phyloP scores from a whole-genome alignment of 1,284 basidiomycete species.

The Ustilago lituana region DNA sequence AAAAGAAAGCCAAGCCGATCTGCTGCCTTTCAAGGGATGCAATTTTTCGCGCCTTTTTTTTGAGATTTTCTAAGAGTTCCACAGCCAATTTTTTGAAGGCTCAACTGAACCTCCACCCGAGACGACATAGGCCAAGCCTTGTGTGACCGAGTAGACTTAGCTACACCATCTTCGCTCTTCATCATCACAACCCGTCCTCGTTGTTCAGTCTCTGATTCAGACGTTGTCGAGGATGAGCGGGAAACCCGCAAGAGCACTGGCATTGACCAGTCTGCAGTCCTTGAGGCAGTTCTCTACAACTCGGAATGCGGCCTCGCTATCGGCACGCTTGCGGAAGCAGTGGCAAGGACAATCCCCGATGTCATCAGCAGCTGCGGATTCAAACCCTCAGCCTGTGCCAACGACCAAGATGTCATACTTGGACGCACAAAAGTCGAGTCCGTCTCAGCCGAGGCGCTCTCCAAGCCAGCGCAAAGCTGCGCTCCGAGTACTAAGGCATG shows the following conservation, averaged over 20 bases:
- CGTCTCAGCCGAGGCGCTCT: neutral
- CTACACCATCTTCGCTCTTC: too few relatives aligned
- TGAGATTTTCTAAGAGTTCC: neutral
- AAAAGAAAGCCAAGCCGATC: too few relatives aligned
- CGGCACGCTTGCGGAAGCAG: slow-evolving; percentile 16
- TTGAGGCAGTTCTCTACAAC: slow-evolving; percentile 14
- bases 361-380: neutral
- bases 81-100: neutral
- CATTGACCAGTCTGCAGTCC: slow-evolving; percentile 6
- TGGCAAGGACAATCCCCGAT: neutral
- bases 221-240: slow-evolving; percentile 8
- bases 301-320: slow-evolving; percentile 4
- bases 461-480: slow-evolving; percentile 15
- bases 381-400: too few relatives aligned
- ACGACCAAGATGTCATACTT: too few relatives aligned
- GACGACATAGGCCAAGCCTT: too few relatives aligned
- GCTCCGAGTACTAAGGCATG: slow-evolving; percentile 5
- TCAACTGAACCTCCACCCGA: slow-evolving; percentile 10
- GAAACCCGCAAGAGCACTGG: slow-evolving; percentile 5
- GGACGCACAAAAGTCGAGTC: too few relatives aligned
- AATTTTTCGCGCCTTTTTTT: neutral
- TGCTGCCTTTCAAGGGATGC: too few relatives aligned
- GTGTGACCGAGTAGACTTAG: too few relatives aligned
- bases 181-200: too few relatives aligned
- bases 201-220: too few relatives aligned